Evolutionary conservation across 768 basidiomycete genomes (phyloP).

Genomic region (Lactifluus piperatus): DNA sequence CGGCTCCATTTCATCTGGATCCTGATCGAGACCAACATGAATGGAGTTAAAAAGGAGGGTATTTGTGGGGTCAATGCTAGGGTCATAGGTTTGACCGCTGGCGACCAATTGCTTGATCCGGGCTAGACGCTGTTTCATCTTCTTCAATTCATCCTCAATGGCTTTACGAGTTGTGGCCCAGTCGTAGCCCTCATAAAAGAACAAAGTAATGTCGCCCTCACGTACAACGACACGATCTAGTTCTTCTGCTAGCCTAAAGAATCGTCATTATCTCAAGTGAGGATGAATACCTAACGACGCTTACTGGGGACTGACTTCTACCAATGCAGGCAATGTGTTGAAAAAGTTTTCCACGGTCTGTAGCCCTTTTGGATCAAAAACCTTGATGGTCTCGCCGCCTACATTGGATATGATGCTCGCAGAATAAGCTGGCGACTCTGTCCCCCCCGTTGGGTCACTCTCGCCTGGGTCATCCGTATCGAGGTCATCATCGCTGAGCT

Average conservation of each 20-base stretch:
- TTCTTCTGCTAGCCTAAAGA: conserved; percentile 12
- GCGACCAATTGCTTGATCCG: conserved; percentile 91
- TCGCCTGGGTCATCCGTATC: conserved; percentile 48
- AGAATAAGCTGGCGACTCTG: not conserved
- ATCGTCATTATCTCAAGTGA: not conserved
- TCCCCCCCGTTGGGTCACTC: not conserved
- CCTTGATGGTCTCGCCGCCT: conserved; percentile 80
- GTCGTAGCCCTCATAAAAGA: conserved; percentile 91
- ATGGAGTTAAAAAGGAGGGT: conserved; percentile 88
- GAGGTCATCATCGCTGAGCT: conserved; percentile 62
- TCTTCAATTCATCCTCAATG: conserved; percentile 82
- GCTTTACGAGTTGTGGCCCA: conserved; percentile 79
- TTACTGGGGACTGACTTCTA: conserved; percentile 41
- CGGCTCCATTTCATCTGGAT: conserved; percentile 65
- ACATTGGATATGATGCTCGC: conserved; percentile 44
- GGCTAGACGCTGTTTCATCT: conserved; percentile 76
- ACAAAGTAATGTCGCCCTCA: conserved; percentile 54
- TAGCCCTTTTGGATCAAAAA: conserved; percentile 59
- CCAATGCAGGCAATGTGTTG: conserved; percentile 48
- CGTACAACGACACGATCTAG: conserved; percentile 44
- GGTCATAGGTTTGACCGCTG: conserved; percentile 78
- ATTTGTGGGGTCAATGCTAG: conserved; percentile 60
- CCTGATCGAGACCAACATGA: conserved; percentile 82
- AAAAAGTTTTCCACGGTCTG: conserved; percentile 68
- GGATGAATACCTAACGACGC: conserved; percentile 17